A percentile compares a stretch with the other conserved stretches of the same genome.
Evolutionary conservation across 129 eudicot genomes (phyloP).

Genomic region (Flaveria bidentis): DNA sequence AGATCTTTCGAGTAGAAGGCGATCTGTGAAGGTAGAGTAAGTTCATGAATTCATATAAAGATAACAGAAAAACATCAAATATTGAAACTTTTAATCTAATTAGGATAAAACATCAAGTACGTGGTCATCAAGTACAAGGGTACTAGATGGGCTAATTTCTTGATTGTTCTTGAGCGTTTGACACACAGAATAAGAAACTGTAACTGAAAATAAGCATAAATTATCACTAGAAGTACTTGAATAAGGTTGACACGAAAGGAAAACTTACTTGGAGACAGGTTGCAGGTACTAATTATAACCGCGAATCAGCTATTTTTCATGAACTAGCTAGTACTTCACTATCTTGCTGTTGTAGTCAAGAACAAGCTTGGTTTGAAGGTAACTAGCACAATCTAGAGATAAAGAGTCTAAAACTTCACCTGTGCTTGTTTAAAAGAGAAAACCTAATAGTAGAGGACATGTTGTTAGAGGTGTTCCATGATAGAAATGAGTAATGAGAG

Average conservation of each 20-base stretch:
- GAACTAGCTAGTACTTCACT: constrained; percentile 12
- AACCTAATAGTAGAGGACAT: constrained; percentile 30
- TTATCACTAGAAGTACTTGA: constrained; percentile 25
- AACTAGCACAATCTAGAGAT: constrained; percentile 17
- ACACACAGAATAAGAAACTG: constrained; percentile 25
- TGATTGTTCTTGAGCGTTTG: constrained; percentile 29
- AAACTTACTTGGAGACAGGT: constrained; percentile 34
- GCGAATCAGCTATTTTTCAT: constrained; percentile 19
- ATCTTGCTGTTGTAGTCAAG: constrained; percentile 23
- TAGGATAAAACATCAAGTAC: constrained; percentile 14
- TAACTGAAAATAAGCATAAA: constrained; percentile 2
- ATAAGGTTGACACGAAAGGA: constrained; percentile 23
- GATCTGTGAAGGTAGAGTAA: constrained; percentile 28
- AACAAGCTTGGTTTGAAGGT: constrained; percentile 7
- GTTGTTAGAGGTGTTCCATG: constrained; percentile 26
- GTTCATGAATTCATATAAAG: neutral
- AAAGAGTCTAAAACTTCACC: constrained; percentile 24
- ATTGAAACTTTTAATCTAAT: constrained; percentile 11
- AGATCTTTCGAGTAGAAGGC: constrained; percentile 22
- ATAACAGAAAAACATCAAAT: constrained; percentile 7
- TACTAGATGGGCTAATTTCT: constrained; percentile 4
- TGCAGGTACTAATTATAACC: constrained; percentile 22
- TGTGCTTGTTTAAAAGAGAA: constrained; percentile 31
- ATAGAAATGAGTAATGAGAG: constrained; percentile 30
- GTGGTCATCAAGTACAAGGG: constrained; percentile 26